A percentile compares a stretch with the other conserved stretches of the same genome.
Evolutionary conservation across 495 filamentous ascomycete genomes (phyloP).

Genomic region (Aspergillus indologenus): DNA sequence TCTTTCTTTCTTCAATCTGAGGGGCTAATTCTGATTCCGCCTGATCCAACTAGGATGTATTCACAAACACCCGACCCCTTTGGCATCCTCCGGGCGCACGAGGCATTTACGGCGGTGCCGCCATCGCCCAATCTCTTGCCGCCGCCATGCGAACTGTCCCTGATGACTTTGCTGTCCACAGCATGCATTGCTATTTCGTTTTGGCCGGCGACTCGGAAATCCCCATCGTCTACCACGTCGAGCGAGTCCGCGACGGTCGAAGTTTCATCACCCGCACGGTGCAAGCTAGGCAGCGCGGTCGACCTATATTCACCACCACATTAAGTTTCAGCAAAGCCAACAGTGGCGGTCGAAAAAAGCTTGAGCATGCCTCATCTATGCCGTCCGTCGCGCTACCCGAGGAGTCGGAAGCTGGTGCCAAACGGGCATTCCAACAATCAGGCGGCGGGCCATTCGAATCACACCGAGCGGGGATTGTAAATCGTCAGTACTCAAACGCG

Average conservation of each 20-base stretch:
- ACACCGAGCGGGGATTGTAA: slow-evolving; percentile 39
- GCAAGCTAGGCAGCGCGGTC: slow-evolving; percentile 85
- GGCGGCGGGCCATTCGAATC: slow-evolving; percentile 43
- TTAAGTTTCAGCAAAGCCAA: slow-evolving; percentile 78
- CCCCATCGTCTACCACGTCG: slow-evolving; percentile 89
- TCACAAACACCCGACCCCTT: slow-evolving; percentile 84
- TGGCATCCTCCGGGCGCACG: slow-evolving; percentile 91
- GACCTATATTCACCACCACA: slow-evolving; percentile 91
- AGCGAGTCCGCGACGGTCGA: slow-evolving; percentile 84
- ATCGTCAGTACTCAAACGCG: slow-evolving; percentile 34
- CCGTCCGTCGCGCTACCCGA: slow-evolving; percentile 31
- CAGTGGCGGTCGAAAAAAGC: slow-evolving; percentile 57
- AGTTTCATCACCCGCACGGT: slow-evolving; percentile 94
- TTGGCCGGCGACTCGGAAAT: slow-evolving; percentile 80
- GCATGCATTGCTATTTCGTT: slow-evolving; percentile 99
- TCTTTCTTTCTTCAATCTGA: slow-evolving; percentile 3
- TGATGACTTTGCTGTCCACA: slow-evolving; percentile 75
- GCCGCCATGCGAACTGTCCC: slow-evolving; percentile 87
- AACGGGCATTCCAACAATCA: slow-evolving; percentile 26
- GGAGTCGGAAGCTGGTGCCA: slow-evolving; percentile 19
- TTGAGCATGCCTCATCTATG: slow-evolving; percentile 44
- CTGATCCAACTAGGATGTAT: slow-evolving; percentile 62
- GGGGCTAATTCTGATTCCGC: background rate
- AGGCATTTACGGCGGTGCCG: slow-evolving; percentile 88
- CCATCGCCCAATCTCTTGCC: slow-evolving; percentile 86